Percentiles rank a stretch among this genome's conserved stretches.
Evolutionary conservation across 2,329 filamentous ascomycete genomes (phyloP).

Genomic region (Diaporthe batatas): DNA sequence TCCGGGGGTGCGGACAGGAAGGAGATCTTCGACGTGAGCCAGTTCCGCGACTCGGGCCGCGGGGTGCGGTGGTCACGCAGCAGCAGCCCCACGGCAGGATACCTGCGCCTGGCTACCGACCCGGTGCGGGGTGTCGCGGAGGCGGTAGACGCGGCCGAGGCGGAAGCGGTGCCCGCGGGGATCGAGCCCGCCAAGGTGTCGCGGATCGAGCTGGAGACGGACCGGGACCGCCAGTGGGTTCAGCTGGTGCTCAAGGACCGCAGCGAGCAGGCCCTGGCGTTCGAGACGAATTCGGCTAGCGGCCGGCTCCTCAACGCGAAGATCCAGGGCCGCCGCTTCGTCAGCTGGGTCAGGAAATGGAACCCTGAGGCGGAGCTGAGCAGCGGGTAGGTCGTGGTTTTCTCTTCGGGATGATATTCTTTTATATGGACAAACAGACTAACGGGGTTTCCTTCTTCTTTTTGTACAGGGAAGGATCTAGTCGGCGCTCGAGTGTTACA

Average conservation of each 20-base stretch:
- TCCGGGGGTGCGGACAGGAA: background rate
- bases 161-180: background rate
- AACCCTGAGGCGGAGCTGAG: slow-evolving; percentile 35
- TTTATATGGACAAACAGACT: background rate
- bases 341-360: slow-evolving; percentile 35
- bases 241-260: slow-evolving; percentile 34
- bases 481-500: slow-evolving; percentile 2
- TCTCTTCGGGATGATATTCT: background rate
- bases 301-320: slow-evolving; percentile 31
- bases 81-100: slow-evolving; percentile 16
- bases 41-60: slow-evolving; percentile 29
- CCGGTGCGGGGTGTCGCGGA: slow-evolving; percentile 33
- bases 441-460: background rate
- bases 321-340: slow-evolving; percentile 37
- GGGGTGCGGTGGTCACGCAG: slow-evolving; percentile 36
- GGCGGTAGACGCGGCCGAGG: slow-evolving; percentile 10
- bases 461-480: slow-evolving; percentile 18
- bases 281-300: slow-evolving; percentile 34
- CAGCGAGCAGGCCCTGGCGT: slow-evolving; percentile 36
- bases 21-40: slow-evolving; percentile 37
- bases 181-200: slow-evolving; percentile 37
- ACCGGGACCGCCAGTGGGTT: slow-evolving; percentile 27
- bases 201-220: slow-evolving; percentile 32
- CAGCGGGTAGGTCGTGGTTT: background rate
- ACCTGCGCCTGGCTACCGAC: slow-evolving; percentile 37